Evolutionary conservation across 2,329 filamentous ascomycete genomes (phyloP).

Genomic region (Stemphylium lycopersici): DNA sequence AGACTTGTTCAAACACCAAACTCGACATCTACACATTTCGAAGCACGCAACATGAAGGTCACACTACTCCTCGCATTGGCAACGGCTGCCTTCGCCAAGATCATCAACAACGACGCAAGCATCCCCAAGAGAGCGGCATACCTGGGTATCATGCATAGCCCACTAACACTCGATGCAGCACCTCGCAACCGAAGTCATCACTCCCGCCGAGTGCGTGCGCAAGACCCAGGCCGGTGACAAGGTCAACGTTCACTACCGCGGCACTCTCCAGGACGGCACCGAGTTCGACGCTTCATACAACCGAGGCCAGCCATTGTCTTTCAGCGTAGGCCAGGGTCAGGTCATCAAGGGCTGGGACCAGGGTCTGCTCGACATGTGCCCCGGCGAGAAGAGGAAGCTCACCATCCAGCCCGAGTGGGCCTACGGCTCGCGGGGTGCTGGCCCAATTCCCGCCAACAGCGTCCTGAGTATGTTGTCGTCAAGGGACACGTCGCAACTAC

Average conservation of each 20-base stretch:
- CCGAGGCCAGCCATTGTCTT: constrained; percentile 75
- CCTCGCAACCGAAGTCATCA: constrained; percentile 78
- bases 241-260: constrained; percentile 82
- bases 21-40: background rate
- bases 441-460: constrained; percentile 83
- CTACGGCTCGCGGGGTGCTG: constrained; percentile 79
- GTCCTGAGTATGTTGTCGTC: constrained; percentile 68
- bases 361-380: constrained; percentile 91
- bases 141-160: background rate
- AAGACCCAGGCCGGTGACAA: constrained; percentile 74
- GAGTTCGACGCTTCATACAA: constrained; percentile 68
- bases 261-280: constrained; percentile 72
- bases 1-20: background rate
- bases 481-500: background rate
- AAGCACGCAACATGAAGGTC: constrained; percentile 50
- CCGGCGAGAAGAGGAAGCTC: constrained; percentile 89
- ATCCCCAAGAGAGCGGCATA: background rate
- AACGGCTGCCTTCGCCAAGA: constrained; percentile 50
- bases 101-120: constrained; percentile 42
- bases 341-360: constrained; percentile 98
- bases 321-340: constrained; percentile 79
- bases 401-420: constrained; percentile 88
- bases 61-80: constrained; percentile 57
- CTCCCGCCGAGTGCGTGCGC: constrained; percentile 77
- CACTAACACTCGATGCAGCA: constrained; percentile 51